phyloP scores from a whole-genome alignment of 441 rosid species.

The Biscutella laevigata region DNA sequence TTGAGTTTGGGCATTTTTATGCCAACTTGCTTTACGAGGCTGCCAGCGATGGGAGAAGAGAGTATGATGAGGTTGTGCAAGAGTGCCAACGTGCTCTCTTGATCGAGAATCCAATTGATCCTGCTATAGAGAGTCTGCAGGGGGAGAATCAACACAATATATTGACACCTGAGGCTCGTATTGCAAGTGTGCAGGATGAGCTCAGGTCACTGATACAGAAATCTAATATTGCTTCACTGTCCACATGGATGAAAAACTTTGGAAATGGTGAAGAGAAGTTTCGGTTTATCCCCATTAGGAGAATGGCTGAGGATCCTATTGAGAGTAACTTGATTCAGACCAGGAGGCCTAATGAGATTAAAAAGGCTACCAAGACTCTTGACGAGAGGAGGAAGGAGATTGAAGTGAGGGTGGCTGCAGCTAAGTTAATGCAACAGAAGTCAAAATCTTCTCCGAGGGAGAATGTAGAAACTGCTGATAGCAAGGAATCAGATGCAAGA shows the following conservation, averaged over 20 bases:
- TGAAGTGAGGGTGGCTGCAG: slow-evolving; percentile 96
- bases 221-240: slow-evolving; percentile 55
- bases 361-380: slow-evolving; percentile 77
- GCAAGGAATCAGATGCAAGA: slow-evolving; percentile 36
- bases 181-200: slow-evolving; percentile 69
- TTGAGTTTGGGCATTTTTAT: slow-evolving; percentile 75
- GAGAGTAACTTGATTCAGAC: slow-evolving; percentile 61
- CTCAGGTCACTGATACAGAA: slow-evolving; percentile 63
- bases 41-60: slow-evolving; percentile 62
- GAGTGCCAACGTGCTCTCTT: slow-evolving; percentile 81
- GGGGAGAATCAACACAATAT: slow-evolving; percentile 80
- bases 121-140: slow-evolving; percentile 78
- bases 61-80: slow-evolving; percentile 67
- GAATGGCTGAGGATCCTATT: slow-evolving; percentile 73
- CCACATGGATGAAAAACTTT: slow-evolving; percentile 72
- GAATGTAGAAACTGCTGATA: slow-evolving; percentile 34
- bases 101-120: slow-evolving; percentile 69
- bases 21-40: slow-evolving; percentile 76
- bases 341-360: slow-evolving; percentile 85
- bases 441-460: slow-evolving; percentile 37
- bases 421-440: slow-evolving; percentile 72
- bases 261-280: slow-evolving; percentile 77
- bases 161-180: slow-evolving; percentile 55
- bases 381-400: slow-evolving; percentile 90
- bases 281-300: slow-evolving; percentile 58